Evolutionary conservation across 176 grass and related monocot species (phyloP).

Genomic region (Avena insularis): DNA sequence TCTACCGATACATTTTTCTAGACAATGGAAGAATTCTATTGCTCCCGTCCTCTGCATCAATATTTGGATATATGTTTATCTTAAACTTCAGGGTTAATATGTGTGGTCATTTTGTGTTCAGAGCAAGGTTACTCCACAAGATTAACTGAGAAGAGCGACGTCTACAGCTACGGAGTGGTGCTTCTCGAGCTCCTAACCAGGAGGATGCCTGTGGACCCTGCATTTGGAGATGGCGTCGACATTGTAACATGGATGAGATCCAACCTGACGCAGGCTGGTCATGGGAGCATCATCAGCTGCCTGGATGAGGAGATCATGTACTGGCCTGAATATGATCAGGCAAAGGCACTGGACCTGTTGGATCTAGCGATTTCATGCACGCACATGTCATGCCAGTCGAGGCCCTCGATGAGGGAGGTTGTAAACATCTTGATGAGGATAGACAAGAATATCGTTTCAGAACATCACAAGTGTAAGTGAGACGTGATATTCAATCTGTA

Average conservation of each 20-base stretch:
- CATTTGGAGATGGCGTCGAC: conserved; percentile 58
- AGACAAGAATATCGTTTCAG: background rate
- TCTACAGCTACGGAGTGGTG: conserved; percentile 79
- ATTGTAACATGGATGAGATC: conserved; percentile 64
- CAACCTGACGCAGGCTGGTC: conserved; percentile 37
- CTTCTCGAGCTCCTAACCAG: conserved; percentile 72
- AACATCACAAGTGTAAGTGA: background rate
- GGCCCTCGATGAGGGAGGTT: conserved; percentile 74
- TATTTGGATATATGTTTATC: background rate
- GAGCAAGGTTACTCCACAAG: conserved; percentile 62
- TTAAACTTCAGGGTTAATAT: background rate
- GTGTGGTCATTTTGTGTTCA: conserved; percentile 15
- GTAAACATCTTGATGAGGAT: conserved; percentile 52
- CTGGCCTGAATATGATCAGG: conserved; percentile 54
- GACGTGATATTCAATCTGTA: background rate
- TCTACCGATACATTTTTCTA: background rate
- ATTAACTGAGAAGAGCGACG: conserved; percentile 65
- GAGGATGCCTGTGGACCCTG: conserved; percentile 64
- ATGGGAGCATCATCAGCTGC: conserved; percentile 31
- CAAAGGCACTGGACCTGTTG: conserved; percentile 50
- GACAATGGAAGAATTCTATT: background rate
- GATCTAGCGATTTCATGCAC: conserved; percentile 61
- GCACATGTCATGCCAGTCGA: conserved; percentile 37
- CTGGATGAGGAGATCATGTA: conserved; percentile 61
- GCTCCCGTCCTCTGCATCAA: background rate